Base-by-base conservation (phyloP, 2,329 filamentous ascomycete genomes). In the Sarocladium kiliense region DNA sequence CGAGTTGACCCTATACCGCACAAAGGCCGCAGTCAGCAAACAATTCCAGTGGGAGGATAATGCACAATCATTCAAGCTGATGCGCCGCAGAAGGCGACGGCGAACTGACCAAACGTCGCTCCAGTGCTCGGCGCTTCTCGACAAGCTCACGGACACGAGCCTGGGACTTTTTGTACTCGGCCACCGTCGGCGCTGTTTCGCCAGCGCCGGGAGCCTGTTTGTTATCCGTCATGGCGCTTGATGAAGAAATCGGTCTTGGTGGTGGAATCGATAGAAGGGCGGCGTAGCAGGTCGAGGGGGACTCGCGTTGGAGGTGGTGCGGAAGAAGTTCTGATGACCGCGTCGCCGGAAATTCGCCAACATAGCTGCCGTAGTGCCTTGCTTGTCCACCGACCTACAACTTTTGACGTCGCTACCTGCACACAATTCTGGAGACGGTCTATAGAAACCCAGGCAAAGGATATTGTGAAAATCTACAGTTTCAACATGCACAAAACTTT, bases 91-190 rank as follows among this genome's bases (percentile, higher is more conserved):
- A 34, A 53, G 32, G 50, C n/a, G 30, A 18, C 25, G 14, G 34
- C 30, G 16, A 2, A 59, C 69, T 49, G 62, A 75, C 73, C 41
- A 77, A 63, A 21, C 68, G 69, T 56, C 68, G 64, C 54, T 73
- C 65, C 18, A 73, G 62, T 54, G 69, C 60, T 54, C 72, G 64
- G 27, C 73, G 68, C 61, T 74, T 74, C 50, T 77, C 73, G 21
- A 79, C 67, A 53, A 79, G 66, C 30, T 77, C 75, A 45, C 76
- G 74, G 54, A 80, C 73, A 26, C 73, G 70, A 47, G 73, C 68
- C 58, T 78, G 75, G 42, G 78, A 74, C 58, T 78, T 77, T 63
- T 77, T 76, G 58, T 80, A 80, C 61, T 79, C 76, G 18, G 73
- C 71, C 66, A 72, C 67, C 6, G 67, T 73, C 23, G 68, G 66